A percentile compares a stretch with the other conserved stretches of the same genome.
phyloP scores from a whole-genome alignment of 805 yeast genomes.

The Candida ficus region DNA sequence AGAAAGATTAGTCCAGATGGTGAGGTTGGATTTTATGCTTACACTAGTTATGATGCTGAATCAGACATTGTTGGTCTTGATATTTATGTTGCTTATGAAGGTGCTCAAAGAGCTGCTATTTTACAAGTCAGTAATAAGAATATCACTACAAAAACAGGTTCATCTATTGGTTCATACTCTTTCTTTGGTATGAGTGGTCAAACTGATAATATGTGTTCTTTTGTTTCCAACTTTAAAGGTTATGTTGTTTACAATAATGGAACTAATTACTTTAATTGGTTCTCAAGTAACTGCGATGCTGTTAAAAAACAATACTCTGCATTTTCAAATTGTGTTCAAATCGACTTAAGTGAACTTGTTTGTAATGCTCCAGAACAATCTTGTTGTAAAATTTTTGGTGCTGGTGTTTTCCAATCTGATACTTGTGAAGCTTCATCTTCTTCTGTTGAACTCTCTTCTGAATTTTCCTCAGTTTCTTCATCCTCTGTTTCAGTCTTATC shows the following conservation, averaged over 20 bases:
- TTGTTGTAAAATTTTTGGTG: neutral
- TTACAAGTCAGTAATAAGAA: neutral
- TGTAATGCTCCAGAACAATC: neutral
- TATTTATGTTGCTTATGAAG: neutral
- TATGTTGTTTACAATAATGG: neutral
- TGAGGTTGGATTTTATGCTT: neutral
- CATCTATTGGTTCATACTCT: neutral
- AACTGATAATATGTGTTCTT: neutral
- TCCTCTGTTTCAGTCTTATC: no score
- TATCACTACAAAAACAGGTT: neutral
- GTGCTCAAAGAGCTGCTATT: neutral
- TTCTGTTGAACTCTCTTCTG: neutral
- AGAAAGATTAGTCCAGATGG: neutral
- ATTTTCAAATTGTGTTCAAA: neutral
- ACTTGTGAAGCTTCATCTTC: neutral
- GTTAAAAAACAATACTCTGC: neutral
- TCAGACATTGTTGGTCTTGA: neutral
- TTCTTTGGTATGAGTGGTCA: neutral
- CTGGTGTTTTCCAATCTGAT: neutral
- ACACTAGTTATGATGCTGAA: neutral
- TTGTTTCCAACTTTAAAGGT: neutral
- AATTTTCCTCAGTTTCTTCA: no score
- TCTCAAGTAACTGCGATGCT: neutral
- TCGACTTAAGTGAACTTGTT: neutral
- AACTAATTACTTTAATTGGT: neutral